Base-by-base conservation (phyloP, 768 basidiomycete species). In the Amanita thiersii region DNA sequence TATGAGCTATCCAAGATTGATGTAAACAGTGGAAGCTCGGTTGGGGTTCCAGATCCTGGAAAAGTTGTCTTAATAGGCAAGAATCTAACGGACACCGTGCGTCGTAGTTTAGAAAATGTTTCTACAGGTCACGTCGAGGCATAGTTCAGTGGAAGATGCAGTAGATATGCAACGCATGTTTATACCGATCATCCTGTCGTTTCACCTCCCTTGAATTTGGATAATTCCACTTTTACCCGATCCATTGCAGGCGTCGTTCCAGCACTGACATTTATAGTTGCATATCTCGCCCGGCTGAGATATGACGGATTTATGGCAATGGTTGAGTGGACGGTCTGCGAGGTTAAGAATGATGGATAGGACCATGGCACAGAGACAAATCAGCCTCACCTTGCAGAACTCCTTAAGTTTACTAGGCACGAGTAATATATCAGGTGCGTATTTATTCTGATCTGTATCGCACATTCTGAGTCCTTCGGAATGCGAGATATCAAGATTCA, bases 401-500 rank as follows among this genome's bases (percentile, higher is more conserved):
- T 92, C 84, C 60, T 88, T 92, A 39, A 98, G 66, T 37, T 81
- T 73, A 58, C 91, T 93, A 0, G 96, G 91, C 1, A 93, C 55
- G 34, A 99, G 75, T 31, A 98, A 65, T 3, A 98, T 75, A 55
- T 94, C 86, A 1, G 91, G 93, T 0, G 77, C 79, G 38, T 62
- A 64, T 20, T 70, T 71, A 3, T 72, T 54, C 8, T 65, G 62
- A 7, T 47, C 56, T 1, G 62, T 62, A 35, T 57, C 58, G 15
- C 56, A 60, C 24, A 77, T 56, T 15, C 56, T 62, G 21, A 70
- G 58, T 3, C 55, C 60, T 18, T 66, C 62, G 19, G 72, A 73
- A 62, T 97, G 94, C 14, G 85, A 80, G 11, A 96, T 70, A 54
- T 96, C 92, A 29, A 99, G 72, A 55, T 96, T 93, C 44, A 97